Conservation (phyloP, 2,329 filamentous ascomycete genomes). For the Trichoderma sp. region DNA sequence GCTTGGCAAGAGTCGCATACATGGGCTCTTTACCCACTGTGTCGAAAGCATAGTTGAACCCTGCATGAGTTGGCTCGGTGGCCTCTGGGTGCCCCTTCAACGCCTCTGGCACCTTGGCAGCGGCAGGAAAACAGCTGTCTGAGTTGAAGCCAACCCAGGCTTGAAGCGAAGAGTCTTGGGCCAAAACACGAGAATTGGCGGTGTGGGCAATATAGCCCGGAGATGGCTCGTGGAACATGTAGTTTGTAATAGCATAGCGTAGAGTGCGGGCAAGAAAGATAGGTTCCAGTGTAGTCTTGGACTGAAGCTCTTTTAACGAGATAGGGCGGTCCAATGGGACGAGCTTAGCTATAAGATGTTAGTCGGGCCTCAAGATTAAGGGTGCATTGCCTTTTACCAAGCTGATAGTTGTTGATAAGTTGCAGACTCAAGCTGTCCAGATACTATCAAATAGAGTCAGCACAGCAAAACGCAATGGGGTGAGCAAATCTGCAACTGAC, state of each 20-base stretch:
- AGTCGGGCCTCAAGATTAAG: background rate
- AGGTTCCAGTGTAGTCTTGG: slow-evolving; percentile 49
- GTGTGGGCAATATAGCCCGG: slow-evolving; percentile 58
- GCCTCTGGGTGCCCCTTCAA: slow-evolving; percentile 49
- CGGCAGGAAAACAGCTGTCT: slow-evolving; percentile 55
- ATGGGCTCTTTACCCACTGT: slow-evolving; percentile 55
- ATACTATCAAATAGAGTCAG: slow-evolving; percentile 39
- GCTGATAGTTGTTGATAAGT: slow-evolving; percentile 52
- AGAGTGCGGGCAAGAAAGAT: slow-evolving; percentile 54
- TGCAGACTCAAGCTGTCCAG: slow-evolving; percentile 54
- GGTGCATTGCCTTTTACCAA: slow-evolving; percentile 41
- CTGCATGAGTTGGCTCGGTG: slow-evolving; percentile 50
- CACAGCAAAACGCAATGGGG: background rate
- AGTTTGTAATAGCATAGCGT: slow-evolving; percentile 59
- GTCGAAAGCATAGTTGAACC: slow-evolving; percentile 54
- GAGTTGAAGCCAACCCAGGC: slow-evolving; percentile 59
- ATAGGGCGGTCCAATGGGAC: slow-evolving; percentile 52
- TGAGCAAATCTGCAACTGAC: slow-evolving; percentile 39
- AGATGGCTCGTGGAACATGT: slow-evolving; percentile 55
- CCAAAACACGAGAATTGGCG: slow-evolving; percentile 53
- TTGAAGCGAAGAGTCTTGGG: slow-evolving; percentile 49
- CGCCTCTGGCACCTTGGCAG: slow-evolving; percentile 49
- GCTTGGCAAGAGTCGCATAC: slow-evolving; percentile 55
- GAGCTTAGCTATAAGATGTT: slow-evolving; percentile 45
- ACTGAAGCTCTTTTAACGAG: slow-evolving; percentile 47